phyloP scores from a whole-genome alignment of 1,284 basidiomycete genomes.

The Peniophora sp. region DNA sequence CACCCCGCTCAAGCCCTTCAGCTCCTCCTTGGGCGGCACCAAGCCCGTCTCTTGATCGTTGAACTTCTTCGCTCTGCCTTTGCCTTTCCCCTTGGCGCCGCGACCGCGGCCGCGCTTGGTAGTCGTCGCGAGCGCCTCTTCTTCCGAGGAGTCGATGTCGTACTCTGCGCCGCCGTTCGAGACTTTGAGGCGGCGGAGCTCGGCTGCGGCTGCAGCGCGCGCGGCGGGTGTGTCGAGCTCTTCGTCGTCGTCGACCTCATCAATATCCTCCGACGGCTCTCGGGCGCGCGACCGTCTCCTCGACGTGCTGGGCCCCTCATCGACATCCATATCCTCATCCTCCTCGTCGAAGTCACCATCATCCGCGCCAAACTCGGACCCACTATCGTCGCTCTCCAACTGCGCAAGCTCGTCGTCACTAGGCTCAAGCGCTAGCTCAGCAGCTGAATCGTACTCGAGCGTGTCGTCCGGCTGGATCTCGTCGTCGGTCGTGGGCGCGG shows the following conservation, averaged over 20 bases:
- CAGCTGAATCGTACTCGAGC: slow-evolving; percentile 28
- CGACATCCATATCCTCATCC: slow-evolving; percentile 24
- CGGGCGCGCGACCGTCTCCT: slow-evolving; percentile 9
- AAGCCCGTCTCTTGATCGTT: too few relatives aligned
- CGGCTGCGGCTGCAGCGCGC: slow-evolving; percentile 47
- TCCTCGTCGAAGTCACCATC: slow-evolving; percentile 20
- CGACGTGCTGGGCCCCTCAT: slow-evolving; percentile 8
- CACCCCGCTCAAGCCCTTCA: neutral
- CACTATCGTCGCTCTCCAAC: slow-evolving; percentile 52
- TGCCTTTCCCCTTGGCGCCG: slow-evolving; percentile 24
- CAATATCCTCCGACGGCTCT: slow-evolving; percentile 8
- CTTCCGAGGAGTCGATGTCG: slow-evolving; percentile 18
- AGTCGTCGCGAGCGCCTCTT: slow-evolving; percentile 4
- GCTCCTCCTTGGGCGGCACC: neutral
- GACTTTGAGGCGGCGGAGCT: slow-evolving; percentile 34
- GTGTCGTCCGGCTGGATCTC: slow-evolving; percentile 15
- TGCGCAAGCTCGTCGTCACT: too few relatives aligned
- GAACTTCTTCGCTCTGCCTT: slow-evolving; percentile 11
- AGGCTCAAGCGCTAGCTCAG: slow-evolving; percentile 19
- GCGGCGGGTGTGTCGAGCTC: slow-evolving; percentile 36
- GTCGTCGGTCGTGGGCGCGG: slow-evolving; percentile 14
- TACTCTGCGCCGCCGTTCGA: slow-evolving; percentile 18
- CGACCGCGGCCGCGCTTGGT: neutral
- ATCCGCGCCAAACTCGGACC: slow-evolving; percentile 43
- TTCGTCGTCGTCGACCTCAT: slow-evolving; percentile 30